Percentiles rank a stretch among this genome's conserved stretches.
Evolutionary conservation across 2,329 filamentous ascomycete species (phyloP).

Genomic region (Beauveria pseudobassiana): DNA sequence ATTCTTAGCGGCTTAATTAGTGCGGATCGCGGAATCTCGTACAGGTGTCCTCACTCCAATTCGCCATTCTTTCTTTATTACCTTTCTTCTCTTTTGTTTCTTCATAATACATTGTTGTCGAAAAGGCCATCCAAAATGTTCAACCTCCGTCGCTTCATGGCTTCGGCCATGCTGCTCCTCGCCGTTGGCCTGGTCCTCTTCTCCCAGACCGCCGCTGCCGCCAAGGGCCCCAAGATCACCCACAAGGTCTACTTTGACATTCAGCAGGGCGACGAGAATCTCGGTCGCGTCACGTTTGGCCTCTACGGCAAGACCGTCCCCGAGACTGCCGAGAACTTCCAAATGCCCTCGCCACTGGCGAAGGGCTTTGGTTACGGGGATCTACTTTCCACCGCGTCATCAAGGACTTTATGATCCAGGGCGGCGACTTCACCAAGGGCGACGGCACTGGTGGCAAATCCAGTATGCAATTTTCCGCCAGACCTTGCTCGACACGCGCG

Average conservation of each 20-base stretch:
- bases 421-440: constrained; percentile 77
- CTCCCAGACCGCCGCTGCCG: constrained; percentile 63
- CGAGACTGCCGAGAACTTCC: constrained; percentile 67
- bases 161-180: constrained; percentile 68
- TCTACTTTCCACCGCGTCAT: constrained; percentile 86
- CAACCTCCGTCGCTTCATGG: constrained; percentile 61
- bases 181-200: constrained; percentile 70
- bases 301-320: constrained; percentile 85
- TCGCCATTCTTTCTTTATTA: constrained; percentile 15
- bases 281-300: constrained; percentile 72
- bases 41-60: constrained; percentile 13
- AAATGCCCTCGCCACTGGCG: constrained; percentile 73
- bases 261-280: constrained; percentile 61
- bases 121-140: constrained; percentile 52
- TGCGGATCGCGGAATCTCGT: constrained; percentile 6
- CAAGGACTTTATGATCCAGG: constrained; percentile 88
- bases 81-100: constrained; percentile 4
- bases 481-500: background rate
- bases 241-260: constrained; percentile 92
- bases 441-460: constrained; percentile 82
- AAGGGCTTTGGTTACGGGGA: constrained; percentile 76
- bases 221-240: constrained; percentile 90
- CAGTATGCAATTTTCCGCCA: constrained; percentile 43
- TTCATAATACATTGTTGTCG: background rate
- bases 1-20: background rate